Evolutionary conservation across 148 eudicot genomes (phyloP).

Genomic region (Rhododendron simsii): DNA sequence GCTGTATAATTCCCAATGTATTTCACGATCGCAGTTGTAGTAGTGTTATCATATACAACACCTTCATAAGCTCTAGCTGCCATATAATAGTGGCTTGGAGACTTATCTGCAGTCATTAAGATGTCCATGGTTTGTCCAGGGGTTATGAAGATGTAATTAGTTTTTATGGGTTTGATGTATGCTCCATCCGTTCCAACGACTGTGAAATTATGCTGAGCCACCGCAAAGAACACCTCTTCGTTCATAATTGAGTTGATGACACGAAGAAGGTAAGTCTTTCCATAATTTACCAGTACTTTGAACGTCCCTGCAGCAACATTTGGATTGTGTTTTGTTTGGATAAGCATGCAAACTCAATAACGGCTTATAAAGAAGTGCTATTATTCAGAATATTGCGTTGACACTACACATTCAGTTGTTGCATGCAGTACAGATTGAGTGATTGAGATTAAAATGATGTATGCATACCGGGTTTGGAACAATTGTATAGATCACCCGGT

Average conservation of each 20-base stretch:
- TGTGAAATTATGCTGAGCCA: constrained; percentile 20
- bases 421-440: neutral
- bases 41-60: constrained; percentile 16
- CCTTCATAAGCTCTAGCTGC: constrained; percentile 17
- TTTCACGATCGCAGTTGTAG: constrained; percentile 26
- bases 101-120: constrained; percentile 16
- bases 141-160: constrained; percentile 22
- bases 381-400: neutral
- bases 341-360: neutral
- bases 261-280: constrained; percentile 29
- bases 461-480: constrained; percentile 16
- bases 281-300: constrained; percentile 10
- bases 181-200: constrained; percentile 25
- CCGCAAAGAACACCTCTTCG: constrained; percentile 22
- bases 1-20: constrained; percentile 7
- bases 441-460: neutral
- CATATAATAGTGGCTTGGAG: constrained; percentile 19
- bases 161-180: constrained; percentile 25
- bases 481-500: constrained; percentile 27
- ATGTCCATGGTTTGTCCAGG: constrained; percentile 33
- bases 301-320: constrained; percentile 12
- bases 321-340: neutral
- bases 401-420: neutral
- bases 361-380: neutral
- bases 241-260: constrained; percentile 24